Base-by-base conservation (phyloP, 805 yeast genomes). In the Groenewaldozyma salmanticensis region DNA sequence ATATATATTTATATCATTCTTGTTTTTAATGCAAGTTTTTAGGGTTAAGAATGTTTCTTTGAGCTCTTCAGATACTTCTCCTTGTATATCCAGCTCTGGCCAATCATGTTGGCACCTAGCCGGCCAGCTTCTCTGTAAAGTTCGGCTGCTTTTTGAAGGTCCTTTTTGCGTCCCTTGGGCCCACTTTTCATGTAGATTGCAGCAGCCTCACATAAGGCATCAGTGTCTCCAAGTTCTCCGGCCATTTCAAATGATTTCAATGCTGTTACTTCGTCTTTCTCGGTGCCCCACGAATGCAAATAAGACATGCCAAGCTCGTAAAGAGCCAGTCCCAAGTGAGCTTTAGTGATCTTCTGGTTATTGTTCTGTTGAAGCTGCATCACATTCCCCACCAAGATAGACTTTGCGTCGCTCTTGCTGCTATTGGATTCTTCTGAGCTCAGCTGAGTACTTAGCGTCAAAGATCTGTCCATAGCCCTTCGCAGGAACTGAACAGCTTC, bases 61-160 rank as follows among this genome's bases (percentile, higher is more conserved):
- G 40, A 45, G 17, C 40, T 45, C 33, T 58, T 53, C 61, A 65
- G 56, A 52, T 81, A 81, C 62, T 80, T 81, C 36, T 74, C 75
- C 57, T 79, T 81, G 61, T 79, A 75, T 27, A 81, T 79, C 90
- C 90, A 81, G 45, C 77, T 73, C 43, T 79, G 76, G 0, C 87
- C 88, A 20, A 77, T 71, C 42, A 77, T 60, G 48, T 68, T 71
- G 18, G 71, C 71, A 3, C 87, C 87, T 48, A 70, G 68, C 21
- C 68, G 61, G 40, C 77, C 86, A 13, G 84, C 81, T 24, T 75
- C 60, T 33, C 88, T 66, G 43, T 75, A 71, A 79, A 87, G 79
- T 9, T 77, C 74, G 2, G 88, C 82, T 2, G 90, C 84, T 51
- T 72, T 64, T 35, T 61, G 57, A 37, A 69, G 56, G 54, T 83